Evolutionary conservation across 768 basidiomycete genomes (phyloP).

Genomic region (Leccinum incarnatum): DNA sequence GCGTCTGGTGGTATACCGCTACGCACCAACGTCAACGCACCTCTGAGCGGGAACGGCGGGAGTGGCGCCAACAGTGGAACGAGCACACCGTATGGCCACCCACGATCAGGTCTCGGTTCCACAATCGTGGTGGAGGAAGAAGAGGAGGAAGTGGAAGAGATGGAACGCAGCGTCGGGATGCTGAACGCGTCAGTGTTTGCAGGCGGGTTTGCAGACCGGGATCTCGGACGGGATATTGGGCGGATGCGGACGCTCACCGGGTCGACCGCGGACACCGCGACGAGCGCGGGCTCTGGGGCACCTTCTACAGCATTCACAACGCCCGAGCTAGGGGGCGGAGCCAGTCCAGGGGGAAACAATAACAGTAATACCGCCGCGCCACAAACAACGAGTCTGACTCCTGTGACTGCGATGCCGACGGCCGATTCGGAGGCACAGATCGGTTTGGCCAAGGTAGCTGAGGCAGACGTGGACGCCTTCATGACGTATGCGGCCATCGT

Average conservation of each 20-base stretch:
- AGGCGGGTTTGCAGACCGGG: slow-evolving; percentile 40
- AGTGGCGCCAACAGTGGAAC: slow-evolving; percentile 63
- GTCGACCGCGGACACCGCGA: slow-evolving; percentile 37
- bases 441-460: slow-evolving; percentile 79
- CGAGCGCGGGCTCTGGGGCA: slow-evolving; percentile 35
- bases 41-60: slow-evolving; percentile 32
- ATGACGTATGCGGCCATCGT: slow-evolving; percentile 84
- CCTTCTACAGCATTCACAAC: slow-evolving; percentile 59
- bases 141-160: slow-evolving; percentile 67
- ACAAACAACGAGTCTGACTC: slow-evolving; percentile 58
- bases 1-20: slow-evolving; percentile 56
- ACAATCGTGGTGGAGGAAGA: slow-evolving; percentile 68
- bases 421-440: slow-evolving; percentile 70
- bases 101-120: slow-evolving; percentile 50
- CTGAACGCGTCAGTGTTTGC: slow-evolving; percentile 31
- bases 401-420: slow-evolving; percentile 70
- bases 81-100: slow-evolving; percentile 63
- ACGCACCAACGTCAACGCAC: slow-evolving; percentile 57
- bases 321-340: slow-evolving; percentile 48
- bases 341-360: slow-evolving; percentile 34
- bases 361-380: slow-evolving; percentile 31
- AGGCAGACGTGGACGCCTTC: slow-evolving; percentile 81
- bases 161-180: slow-evolving; percentile 39
- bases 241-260: slow-evolving; percentile 57
- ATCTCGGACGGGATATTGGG: slow-evolving; percentile 36